Evolutionary conservation across 106 monocot genomes (phyloP), one percentile per base, ranked within the genome.

Genomic region (Gastrodia elata): DNA sequence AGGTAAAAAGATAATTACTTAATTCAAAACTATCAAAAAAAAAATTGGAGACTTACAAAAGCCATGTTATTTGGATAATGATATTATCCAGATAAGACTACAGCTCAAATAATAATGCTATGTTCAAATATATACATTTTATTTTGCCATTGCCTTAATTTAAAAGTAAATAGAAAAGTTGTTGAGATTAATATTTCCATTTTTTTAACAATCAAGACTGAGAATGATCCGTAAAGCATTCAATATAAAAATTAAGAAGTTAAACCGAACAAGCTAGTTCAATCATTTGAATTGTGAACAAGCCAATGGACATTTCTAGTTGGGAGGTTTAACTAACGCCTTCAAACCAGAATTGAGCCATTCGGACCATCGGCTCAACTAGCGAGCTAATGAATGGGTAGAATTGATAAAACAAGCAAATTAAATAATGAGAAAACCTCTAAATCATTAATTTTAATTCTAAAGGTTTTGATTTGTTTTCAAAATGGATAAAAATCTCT

Each of bases 361-460:
- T n/a, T n/a, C n/a, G n/a, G n/a, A n/a, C n/a, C n/a, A n/a, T n/a
- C n/a, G n/a, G n/a, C n/a, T n/a, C n/a, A n/a, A n/a, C n/a, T n/a
- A n/a, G n/a, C n/a, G n/a, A n/a, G n/a, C n/a, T n/a, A n/a, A n/a
- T n/a, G n/a, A n/a, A n/a, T n/a, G n/a, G n/a, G n/a, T n/a, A n/a
- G n/a, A n/a, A n/a, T n/a, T n/a, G n/a, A n/a, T n/a, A 52, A 22
- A n/a, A n/a, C n/a, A n/a, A n/a, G n/a, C n/a, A n/a, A 13, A 22
- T 32, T 67, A 22, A 67, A 67, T 67, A 18, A 36, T 67, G 67
- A 61, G 61, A 28, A 61, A n/a, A n/a, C n/a, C n/a, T n/a, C n/a
- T n/a, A n/a, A n/a, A n/a, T n/a, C n/a, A n/a, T n/a, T n/a, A n/a
- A n/a, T n/a, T n/a, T n/a, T n/a, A n/a, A n/a, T n/a, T n/a, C n/a